Conservation (phyloP, 257 asterid genomes). For the Hygrophila difformis region DNA sequence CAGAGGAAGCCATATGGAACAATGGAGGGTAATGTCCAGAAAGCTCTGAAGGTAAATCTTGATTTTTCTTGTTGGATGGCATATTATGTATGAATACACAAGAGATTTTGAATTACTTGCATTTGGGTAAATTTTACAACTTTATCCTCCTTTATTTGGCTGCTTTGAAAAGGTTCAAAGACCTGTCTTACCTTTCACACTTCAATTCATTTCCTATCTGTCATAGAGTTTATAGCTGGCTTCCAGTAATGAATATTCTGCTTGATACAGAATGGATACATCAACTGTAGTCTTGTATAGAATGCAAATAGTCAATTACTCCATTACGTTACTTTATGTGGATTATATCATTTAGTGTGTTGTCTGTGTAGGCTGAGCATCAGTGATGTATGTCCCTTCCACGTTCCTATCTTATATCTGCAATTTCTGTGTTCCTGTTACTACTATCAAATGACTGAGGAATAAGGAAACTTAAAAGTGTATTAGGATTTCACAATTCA, state of each 20-base stretch:
- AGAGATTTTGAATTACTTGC: not conserved
- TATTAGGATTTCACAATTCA: not conserved
- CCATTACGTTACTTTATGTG: no score
- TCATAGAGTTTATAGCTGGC: conserved; percentile 5
- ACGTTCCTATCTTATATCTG: conserved; percentile 6
- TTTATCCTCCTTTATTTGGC: conserved; percentile 6
- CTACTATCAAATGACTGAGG: not conserved
- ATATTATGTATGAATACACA: not conserved
- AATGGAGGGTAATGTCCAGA: conserved; percentile 95
- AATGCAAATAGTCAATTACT: conserved; percentile 2
- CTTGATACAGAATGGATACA: no score
- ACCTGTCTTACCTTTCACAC: conserved; percentile 1
- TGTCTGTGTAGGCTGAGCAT: not conserved
- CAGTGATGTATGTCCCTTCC: not conserved
- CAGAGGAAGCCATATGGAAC: conserved; percentile 96
- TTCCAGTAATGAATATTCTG: not conserved
- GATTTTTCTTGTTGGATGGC: conserved; percentile 6
- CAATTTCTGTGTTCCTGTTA: not conserved
- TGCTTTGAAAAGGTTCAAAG: not conserved
- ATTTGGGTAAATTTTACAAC: not conserved
- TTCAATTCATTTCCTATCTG: not conserved
- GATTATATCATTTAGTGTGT: not conserved
- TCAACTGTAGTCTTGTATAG: not conserved
- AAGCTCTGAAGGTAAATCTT: conserved; percentile 71
- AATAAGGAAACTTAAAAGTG: not conserved